Evolutionary conservation across 1,284 basidiomycete species (phyloP), one percentile per base, ranked within the genome.

Genomic region (Phellopilus nigrolimitatus): DNA sequence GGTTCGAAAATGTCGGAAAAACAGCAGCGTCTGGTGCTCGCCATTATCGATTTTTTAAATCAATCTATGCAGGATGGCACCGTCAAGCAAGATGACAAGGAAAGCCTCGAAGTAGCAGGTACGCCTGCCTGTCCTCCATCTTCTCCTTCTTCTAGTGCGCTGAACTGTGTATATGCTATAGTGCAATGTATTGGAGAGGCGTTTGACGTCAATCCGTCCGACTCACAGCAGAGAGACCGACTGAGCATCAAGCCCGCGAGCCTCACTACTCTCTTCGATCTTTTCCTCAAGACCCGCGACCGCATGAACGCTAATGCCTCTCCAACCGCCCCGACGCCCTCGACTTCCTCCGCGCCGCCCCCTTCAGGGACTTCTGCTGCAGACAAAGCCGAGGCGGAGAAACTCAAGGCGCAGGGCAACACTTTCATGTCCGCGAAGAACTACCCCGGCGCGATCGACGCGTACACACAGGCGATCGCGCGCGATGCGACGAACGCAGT

Each of bases 101-200:
- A 97, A 67, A 76, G 86, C 50, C 73, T 97, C 42, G 93, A 97
- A 62, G 84, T 95, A 55, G 93, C 93, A 45, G 81, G 93, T 95
- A 62, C 63, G 88, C 79, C 42, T 55, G 45, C 34, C 33, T 36
- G 1, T 42, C 30, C 36, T 12, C 25, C 9, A 33, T 53, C 53
- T 15, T 34, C 19, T 36, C 45, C 41, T 37, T 33, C 30, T 47
- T 48, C 51, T 43, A 17, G 31, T 48, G 56, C 53, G 57, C 57
- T 57, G 13, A 59, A 42, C 22, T 46, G 45, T 37, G 51, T 39
- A 52, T 38, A 28, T 48, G 9, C 21, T 27, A 45, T 64, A 95
- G 92, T 93, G 56, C 92, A 97, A 68, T 95, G 91, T 67, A 94
- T 97, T 58, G 88, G 85, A 50, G 94, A 97, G 71, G 89, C 93